Evolutionary conservation across 2,329 filamentous ascomycete genomes (phyloP).

Genomic region (Zymoseptoria passerinii): DNA sequence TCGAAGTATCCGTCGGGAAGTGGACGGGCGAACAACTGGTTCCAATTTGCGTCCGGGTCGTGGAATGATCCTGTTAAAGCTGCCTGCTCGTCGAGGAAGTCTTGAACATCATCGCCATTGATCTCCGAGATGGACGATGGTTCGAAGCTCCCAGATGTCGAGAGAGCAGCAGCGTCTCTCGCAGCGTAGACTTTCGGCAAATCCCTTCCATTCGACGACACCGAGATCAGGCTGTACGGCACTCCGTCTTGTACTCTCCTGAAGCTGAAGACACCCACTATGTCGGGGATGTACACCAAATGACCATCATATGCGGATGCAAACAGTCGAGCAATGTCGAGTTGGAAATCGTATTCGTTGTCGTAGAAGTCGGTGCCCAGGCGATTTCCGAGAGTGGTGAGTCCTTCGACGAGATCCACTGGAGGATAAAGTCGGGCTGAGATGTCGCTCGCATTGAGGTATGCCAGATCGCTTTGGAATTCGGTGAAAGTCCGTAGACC

Average conservation of each 20-base stretch:
- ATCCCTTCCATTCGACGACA: slow-evolving; percentile 30
- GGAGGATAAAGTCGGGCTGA: slow-evolving; percentile 31
- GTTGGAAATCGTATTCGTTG: slow-evolving; percentile 36
- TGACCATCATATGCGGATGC: slow-evolving; percentile 36
- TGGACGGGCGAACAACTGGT: slow-evolving; percentile 30
- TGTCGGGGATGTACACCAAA: slow-evolving; percentile 31
- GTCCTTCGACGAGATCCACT: slow-evolving; percentile 32
- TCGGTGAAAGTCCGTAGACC: slow-evolving; percentile 21
- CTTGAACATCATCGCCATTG: slow-evolving; percentile 29
- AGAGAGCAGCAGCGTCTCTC: slow-evolving; percentile 21
- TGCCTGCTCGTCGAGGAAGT: slow-evolving; percentile 30
- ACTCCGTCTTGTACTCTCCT: slow-evolving; percentile 6
- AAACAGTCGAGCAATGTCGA: slow-evolving; percentile 29
- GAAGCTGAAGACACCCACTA: slow-evolving; percentile 33
- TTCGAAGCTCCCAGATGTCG: slow-evolving; percentile 14
- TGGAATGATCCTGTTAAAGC: slow-evolving; percentile 27
- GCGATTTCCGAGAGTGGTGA: slow-evolving; percentile 29
- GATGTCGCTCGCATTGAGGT: slow-evolving; percentile 32
- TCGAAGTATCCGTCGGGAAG: slow-evolving; percentile 18
- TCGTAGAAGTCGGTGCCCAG: slow-evolving; percentile 26
- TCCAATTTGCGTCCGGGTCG: slow-evolving; percentile 36
- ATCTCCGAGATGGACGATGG: slow-evolving; percentile 33
- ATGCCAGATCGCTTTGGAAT: slow-evolving; percentile 35
- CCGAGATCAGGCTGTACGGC: slow-evolving; percentile 5
- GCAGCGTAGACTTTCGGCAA: slow-evolving; percentile 31